Conservation (phyloP, 2,329 filamentous ascomycete species). For the Cladosporium sp. region DNA sequence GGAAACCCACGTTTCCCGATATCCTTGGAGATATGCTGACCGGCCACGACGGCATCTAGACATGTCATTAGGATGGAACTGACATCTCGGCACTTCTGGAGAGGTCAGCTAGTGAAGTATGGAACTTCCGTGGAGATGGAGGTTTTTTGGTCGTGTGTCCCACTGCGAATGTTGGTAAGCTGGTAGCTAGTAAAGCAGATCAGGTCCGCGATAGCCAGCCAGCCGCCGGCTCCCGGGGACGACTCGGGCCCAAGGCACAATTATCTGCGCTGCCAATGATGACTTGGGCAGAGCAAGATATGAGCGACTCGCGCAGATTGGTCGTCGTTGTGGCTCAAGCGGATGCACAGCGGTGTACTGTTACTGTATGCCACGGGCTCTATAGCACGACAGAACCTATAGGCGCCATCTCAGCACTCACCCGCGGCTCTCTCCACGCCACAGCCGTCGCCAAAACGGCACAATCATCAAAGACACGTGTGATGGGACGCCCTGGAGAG, state of each 20-base stretch:
- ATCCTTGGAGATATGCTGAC: neutral
- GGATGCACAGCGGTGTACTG: slow-evolving; percentile 12
- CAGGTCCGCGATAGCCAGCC: neutral
- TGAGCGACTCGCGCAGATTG: neutral
- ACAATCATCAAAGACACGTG: slow-evolving; percentile 19
- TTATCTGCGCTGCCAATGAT: neutral
- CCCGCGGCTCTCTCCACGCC: slow-evolving; percentile 9
- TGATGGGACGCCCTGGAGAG: neutral
- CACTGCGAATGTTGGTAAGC: neutral
- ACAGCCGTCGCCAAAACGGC: slow-evolving; percentile 10
- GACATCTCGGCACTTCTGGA: neutral
- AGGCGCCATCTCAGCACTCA: slow-evolving; percentile 16
- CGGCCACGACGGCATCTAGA: neutral
- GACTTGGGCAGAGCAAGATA: neutral
- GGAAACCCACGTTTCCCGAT: neutral
- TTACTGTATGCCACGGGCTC: neutral
- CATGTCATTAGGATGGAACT: neutral
- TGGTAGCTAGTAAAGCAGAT: neutral
- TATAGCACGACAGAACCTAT: slow-evolving; percentile 1
- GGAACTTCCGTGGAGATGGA: neutral
- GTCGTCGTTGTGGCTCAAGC: neutral
- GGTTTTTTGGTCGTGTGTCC: neutral
- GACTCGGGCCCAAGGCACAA: neutral
- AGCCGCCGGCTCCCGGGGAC: neutral
- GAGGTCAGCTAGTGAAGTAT: neutral